Evolutionary conservation across 2,329 filamentous ascomycete genomes (phyloP).

Genomic region (Penicillium sp.): DNA sequence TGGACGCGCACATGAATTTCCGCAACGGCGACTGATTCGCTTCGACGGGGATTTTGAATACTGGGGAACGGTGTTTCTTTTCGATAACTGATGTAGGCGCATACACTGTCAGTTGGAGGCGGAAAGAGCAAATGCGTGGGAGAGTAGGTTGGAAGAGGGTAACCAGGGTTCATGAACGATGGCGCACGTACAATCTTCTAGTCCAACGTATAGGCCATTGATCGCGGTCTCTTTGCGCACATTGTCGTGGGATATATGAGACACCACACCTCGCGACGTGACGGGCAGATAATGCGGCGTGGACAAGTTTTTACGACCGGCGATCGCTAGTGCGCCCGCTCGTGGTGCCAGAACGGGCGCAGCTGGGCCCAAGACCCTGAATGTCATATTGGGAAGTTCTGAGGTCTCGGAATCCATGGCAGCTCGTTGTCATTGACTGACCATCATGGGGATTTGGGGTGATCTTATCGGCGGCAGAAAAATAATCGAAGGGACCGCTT

Average conservation of each 20-base stretch:
- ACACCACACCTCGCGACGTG: constrained; percentile 79
- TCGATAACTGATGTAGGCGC: constrained; percentile 60
- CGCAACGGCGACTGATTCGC: constrained; percentile 62
- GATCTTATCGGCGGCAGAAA: constrained; percentile 23
- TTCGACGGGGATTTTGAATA: constrained; percentile 51
- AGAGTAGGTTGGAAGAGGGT: too few relatives aligned
- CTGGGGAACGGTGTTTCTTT: constrained; percentile 50
- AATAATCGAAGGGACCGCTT: constrained; percentile 8
- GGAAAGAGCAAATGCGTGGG: not conserved
- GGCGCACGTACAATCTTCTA: constrained; percentile 83
- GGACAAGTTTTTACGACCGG: constrained; percentile 63
- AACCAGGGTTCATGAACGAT: not conserved
- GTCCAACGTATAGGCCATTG: constrained; percentile 70
- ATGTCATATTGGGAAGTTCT: constrained; percentile 37
- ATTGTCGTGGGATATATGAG: constrained; percentile 87
- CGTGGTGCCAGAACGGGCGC: constrained; percentile 53
- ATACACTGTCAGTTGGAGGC: constrained; percentile 27
- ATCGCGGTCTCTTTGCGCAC: constrained; percentile 65
- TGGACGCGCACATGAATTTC: constrained; percentile 71
- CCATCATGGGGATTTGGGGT: constrained; percentile 6
- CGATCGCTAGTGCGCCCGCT: constrained; percentile 65
- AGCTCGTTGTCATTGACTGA: constrained; percentile 13
- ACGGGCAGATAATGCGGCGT: constrained; percentile 82
- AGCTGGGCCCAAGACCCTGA: constrained; percentile 36
- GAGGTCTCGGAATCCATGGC: constrained; percentile 32